Base-by-base conservation (phyloP, 2,329 filamentous ascomycete species). In the Fusarium continuum region DNA sequence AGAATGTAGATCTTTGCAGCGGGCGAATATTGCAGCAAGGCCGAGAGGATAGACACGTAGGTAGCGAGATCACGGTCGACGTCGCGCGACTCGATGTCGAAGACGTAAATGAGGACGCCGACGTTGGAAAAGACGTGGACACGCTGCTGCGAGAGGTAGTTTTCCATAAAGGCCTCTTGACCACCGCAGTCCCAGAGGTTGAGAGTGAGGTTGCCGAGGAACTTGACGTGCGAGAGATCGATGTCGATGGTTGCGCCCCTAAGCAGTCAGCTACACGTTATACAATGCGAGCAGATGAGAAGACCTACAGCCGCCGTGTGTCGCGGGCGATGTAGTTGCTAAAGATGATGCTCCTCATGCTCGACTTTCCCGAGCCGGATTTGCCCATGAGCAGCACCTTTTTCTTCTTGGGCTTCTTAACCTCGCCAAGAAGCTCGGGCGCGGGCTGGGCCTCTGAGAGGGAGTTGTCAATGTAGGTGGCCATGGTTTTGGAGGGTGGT, bases 131-230 rank as follows among this genome's bases (percentile, higher is more conserved):
- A 99, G 77, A 99, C 94, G 78, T 98, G 95, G 52, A 92, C 89
- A 58, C 95, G 91, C 79, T 98, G 95, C 72, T 96, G 92, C 14
- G 91, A 93, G 61, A 99, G 89, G 80, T 98, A 99, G 77, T 96
- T 97, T 75, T 98, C 95, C 84, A 97, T 97, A 75, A 99, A 99
- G 31, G 94, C 94, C 78, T 98, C 95, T 82, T 99, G 95, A 56
- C 94, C 95, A 80, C 95, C 95, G 76, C 95, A 99, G 79, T 99
- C 95, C 95, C 95, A 99, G 16, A 99, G 86, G 78, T 99, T 98
- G 70, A 99, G 85, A 49, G 95, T 97, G 48, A 99, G 83, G 77
- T 98, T 98, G 48, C 95, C 95, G 80, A 99, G 91, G 80, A 99
- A 99, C 77, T 97, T 97, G 78, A 98, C 95, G 79, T 97, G 95